Base-by-base conservation (phyloP, 1,284 basidiomycete species). In the Melampsora occidentalis region DNA sequence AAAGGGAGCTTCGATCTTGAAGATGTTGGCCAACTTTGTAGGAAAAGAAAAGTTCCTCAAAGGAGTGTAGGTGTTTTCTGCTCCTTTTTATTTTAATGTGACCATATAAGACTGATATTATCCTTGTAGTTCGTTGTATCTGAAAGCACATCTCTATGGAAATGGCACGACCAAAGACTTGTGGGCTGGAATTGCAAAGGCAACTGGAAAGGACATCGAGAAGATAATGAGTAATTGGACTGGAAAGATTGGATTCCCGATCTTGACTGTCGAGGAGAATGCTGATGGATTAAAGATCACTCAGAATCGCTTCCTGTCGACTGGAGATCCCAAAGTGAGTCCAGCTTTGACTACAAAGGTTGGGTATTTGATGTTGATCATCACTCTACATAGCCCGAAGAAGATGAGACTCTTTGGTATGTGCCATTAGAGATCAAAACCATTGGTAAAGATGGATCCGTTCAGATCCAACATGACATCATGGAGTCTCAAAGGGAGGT, bases 171-270 rank as follows among this genome's bases (percentile, higher is more conserved):
- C 94, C 18, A 87, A 87, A 77, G 92, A 98, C 81, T 87, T 99
- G 1, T 98, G 94, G 93, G 86, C 90, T 69, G 94, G 93, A 28
- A 93, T 98, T 79, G 86, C 88, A 72, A 87, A 89, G 81, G 89
- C 93, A 2, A 91, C 91, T 57, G 91, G 89, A 18, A 82, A 90
- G 49, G 90, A 97, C 80, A 88, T 97, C 64, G 86, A 89, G 16
- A 86, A 87, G 75, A 87, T 98, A 81, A 96, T 98, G 92, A 87
- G 91, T 78, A 91, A 91, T 82, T 99, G 95, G 96, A 90, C 95
- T 51, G 88, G 89, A 77, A 92, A 94, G 87, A 90, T 90, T 78
- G 78, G 83, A 77, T 83, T 82, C 79, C 78, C 78, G 1, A 89
- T 98, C 33, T 83, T 99, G 69, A 91, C 89, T 20, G 93, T 98